phyloP scores from a whole-genome alignment of 202 grass and related monocot species.

The Cymbopogon flexuosus region DNA sequence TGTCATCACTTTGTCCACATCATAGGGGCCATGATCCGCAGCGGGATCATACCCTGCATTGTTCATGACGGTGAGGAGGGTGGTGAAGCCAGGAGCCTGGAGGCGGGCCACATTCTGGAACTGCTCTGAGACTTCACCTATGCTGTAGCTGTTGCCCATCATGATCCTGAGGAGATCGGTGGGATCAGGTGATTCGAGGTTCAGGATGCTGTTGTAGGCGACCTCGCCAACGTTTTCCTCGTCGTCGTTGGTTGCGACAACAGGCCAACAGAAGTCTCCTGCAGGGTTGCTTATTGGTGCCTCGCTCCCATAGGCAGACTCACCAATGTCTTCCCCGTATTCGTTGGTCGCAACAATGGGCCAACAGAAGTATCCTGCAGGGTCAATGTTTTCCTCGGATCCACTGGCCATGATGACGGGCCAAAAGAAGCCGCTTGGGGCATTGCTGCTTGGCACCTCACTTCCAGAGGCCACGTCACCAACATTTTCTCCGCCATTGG shows the following conservation, averaged over 20 bases:
- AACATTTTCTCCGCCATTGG: not conserved
- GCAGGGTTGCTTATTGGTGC: not conserved
- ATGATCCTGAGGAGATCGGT: constrained; percentile 23
- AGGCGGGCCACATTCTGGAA: not conserved
- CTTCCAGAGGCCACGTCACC: not conserved
- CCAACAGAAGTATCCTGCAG: no score
- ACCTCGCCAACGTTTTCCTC: not conserved
- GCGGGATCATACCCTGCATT: not conserved
- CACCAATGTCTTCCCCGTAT: not conserved
- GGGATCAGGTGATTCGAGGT: constrained; percentile 9
- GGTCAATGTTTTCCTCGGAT: not conserved
- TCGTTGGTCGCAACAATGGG: not conserved
- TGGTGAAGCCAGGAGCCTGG: not conserved
- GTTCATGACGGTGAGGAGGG: constrained; percentile 18
- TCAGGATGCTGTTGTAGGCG: not conserved
- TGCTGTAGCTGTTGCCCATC: not conserved
- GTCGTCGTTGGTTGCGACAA: not conserved
- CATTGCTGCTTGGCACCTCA: not conserved
- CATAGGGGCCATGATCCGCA: constrained; percentile 23
- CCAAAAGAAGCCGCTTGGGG: not conserved
- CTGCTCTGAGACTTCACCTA: not conserved
- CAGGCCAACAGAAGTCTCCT: not conserved
- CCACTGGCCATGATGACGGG: not conserved
- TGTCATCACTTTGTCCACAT: constrained; percentile 31
- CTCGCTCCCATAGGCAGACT: not conserved